Evolutionary conservation across 441 rosid species (phyloP).

Genomic region (Gossypium trilobum): DNA sequence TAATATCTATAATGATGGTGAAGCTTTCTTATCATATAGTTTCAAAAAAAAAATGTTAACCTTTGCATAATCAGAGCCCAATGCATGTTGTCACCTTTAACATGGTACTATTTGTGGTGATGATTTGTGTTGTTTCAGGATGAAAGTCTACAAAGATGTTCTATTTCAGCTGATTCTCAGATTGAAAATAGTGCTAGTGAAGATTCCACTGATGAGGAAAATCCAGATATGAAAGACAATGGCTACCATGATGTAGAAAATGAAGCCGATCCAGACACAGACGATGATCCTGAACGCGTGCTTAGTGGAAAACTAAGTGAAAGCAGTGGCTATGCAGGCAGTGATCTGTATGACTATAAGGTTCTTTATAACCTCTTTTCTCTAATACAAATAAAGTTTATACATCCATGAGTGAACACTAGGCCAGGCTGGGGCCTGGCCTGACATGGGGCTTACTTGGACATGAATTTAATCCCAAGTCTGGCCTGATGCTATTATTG

Average conservation of each 20-base stretch:
- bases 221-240: slow-evolving; percentile 50
- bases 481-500: background rate
- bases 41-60: background rate
- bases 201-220: slow-evolving; percentile 86
- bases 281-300: slow-evolving; percentile 63
- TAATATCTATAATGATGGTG: background rate
- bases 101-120: background rate
- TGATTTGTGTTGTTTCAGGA: slow-evolving; percentile 42
- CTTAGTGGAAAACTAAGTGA: slow-evolving; percentile 88
- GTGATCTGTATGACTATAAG: slow-evolving; percentile 90
- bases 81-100: background rate
- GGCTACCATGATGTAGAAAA: slow-evolving; percentile 80
- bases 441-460: background rate
- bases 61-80: background rate
- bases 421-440: background rate
- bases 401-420: background rate
- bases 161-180: slow-evolving; percentile 80
- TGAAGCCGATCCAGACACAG: slow-evolving; percentile 75
- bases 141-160: slow-evolving; percentile 86
- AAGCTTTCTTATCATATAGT: background rate
- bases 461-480: background rate
- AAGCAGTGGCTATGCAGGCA: slow-evolving; percentile 80
- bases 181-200: slow-evolving; percentile 88
- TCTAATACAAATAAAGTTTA: slow-evolving; percentile 4
- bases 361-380: slow-evolving; percentile 30